Evolutionary conservation across 768 basidiomycete genomes (phyloP), one percentile per base, ranked within the genome.

Genomic region (Suillus lakei): DNA sequence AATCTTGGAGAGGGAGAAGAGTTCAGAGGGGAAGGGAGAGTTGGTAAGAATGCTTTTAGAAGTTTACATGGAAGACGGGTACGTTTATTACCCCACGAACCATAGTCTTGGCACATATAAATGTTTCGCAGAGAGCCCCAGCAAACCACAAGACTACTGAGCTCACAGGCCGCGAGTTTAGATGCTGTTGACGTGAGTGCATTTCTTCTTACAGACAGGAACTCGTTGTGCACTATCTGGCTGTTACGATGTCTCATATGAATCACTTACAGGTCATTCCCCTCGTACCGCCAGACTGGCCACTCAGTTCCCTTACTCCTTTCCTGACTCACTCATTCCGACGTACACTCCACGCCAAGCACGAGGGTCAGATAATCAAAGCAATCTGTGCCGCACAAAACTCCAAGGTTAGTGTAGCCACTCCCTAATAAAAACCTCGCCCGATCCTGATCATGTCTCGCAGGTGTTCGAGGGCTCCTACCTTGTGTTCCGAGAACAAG

Each of bases 21-120:
- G 60, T 83, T 85, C 13, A 78, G 16, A 71, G 83, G 66, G 88
- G 85, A 76, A 85, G 81, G 65, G 80, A 61, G 82, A 84, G 30
- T 77, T 96, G 69, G 75, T 96, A 68, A 88, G 84, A 79, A 84
- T 88, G 36, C 76, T 97, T 34, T 72, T 97, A 64, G 88, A 91
- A 73, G 91, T 96, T 8, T 95, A 96, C 76, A 91, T 95, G 90
- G 81, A 80, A 41, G 88, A 89, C 63, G 86, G 86, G 92, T 93
- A 70, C 64, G 90, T 66, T 55, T 61, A 59, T 46, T 30, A 55
- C 55, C 23, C 44, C 51, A 38, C 8, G 4, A 6, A 21, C 18
- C 10, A 5, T 28, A 5, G 51, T 38, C 43, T 9, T 26, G 48
- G n/a, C 21, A n/a, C 58, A 62, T 44, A 34, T 55, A 43, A 15